Evolutionary conservation across 2,329 filamentous ascomycete species (phyloP), one percentile per base, ranked within the genome.

Genomic region (Phoma sp.): DNA sequence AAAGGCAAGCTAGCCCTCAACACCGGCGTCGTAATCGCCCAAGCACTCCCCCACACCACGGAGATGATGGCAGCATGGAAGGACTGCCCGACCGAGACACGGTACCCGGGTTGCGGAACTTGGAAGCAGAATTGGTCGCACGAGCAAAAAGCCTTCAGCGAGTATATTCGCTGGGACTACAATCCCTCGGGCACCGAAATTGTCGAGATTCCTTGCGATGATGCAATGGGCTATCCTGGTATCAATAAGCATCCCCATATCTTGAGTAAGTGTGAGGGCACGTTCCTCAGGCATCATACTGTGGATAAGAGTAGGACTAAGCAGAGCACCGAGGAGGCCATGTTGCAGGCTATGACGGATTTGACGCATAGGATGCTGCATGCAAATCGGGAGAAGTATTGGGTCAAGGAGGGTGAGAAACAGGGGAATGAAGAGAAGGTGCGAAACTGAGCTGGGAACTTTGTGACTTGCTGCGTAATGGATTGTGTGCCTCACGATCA

Each of bases 21-120:
- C 51, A 75, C 71, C 0, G 77, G 77, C 6, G 72, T 78, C 35
- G 57, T 79, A 15, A 65, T 78, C 32, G 72, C 73, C 0, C 78
- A 78, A 54, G 61, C 61, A 37, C 41, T 68, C 6, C 57, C 63
- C 10, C 48, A 63, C 27, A 70, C 71, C 7, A 61, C 64, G 12
- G 64, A 67, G 12, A 65, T 76, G 57, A 50, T 75, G 37, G 45
- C 60, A 2, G 69, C 69, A 24, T 76, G 73, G 73, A 55, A 60
- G 24, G 61, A 64, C 3, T 76, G 72, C 47, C 67, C 71, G 8
- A 60, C 55, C 1, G 68, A 69, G 38, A 47, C 25, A 24, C 57
- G 63, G 8, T 73, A 71, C 39, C 54, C 60, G 2, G 64, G 63
- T 0, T 76, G 73, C 57, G 63, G 47, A 0, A 24, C 45, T 2